Conservation (phyloP, 2,329 filamentous ascomycete genomes). For the Apiospora pterosperma region DNA sequence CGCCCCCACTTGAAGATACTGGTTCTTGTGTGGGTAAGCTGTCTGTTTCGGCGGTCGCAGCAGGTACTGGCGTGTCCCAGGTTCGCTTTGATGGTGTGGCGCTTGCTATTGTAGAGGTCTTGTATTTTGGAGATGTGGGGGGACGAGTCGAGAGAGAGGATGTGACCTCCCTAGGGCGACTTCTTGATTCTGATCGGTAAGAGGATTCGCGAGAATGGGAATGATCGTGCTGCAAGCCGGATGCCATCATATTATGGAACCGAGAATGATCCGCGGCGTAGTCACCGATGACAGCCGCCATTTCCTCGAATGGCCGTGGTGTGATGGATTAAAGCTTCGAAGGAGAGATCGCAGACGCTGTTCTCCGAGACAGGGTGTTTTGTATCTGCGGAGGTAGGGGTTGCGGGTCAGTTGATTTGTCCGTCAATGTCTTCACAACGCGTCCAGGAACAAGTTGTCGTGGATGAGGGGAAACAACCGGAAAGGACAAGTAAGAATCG, state of each 20-base stretch:
- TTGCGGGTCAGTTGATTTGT: background rate
- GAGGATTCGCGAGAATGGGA: slow-evolving; percentile 43
- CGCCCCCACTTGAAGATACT: slow-evolving; percentile 33
- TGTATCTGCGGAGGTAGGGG: background rate
- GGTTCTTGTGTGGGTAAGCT: slow-evolving; percentile 8
- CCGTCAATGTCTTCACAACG: background rate
- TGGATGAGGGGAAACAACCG: background rate
- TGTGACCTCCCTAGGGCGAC: slow-evolving; percentile 22
- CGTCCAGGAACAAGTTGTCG: background rate
- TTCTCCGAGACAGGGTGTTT: background rate
- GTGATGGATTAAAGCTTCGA: background rate
- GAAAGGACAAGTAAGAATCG: background rate
- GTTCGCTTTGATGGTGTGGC: slow-evolving; percentile 25
- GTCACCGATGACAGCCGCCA: slow-evolving; percentile 67
- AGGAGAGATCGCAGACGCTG: background rate
- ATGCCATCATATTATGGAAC: slow-evolving; percentile 66
- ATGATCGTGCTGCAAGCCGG: slow-evolving; percentile 43
- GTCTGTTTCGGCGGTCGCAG: background rate
- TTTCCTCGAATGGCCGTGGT: slow-evolving; percentile 26
- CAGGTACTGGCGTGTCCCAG: slow-evolving; percentile 23
- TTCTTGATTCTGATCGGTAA: slow-evolving; percentile 35
- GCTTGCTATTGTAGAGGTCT: slow-evolving; percentile 16
- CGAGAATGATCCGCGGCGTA: slow-evolving; percentile 69
- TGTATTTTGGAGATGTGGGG: slow-evolving; percentile 18
- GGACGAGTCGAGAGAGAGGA: slow-evolving; percentile 20